Evolutionary conservation across 2,329 filamentous ascomycete species (phyloP), one percentile per base, ranked within the genome.

Genomic region (Colletotrichum sp.): DNA sequence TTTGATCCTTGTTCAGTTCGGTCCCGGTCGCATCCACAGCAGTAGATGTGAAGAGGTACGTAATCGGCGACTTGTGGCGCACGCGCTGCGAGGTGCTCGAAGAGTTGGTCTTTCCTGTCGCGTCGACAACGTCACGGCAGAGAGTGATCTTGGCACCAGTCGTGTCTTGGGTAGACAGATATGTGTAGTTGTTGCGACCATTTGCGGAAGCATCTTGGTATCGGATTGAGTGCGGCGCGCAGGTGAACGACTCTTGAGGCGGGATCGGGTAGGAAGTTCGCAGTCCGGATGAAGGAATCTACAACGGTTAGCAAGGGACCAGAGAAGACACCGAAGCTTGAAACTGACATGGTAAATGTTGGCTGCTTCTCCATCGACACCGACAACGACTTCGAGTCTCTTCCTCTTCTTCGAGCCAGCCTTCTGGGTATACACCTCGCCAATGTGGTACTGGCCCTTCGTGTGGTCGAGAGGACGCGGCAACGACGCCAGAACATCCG

Each of bases 211-310:
- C 82, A 62, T 86, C 86, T 79, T 90, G 88, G 77, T 88, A 86
- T 78, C 91, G 88, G 57, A 93, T 82, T 19, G 92, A 93, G 82
- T 88, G 89, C 25, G 92, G 89, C 11, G 92, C 83, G 82, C 92
- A 93, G 70, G 91, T 91, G 81, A 94, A 92, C 68, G 87, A 88
- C 69, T 92, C 90, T 82, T 93, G 91, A 2, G 92, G 92, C 30
- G 92, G 90, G 76, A 94, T 89, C 27, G 92, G 92, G 82, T 93
- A 93, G 3, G 92, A 93, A 8, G 92, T 93, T 79, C 93, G 88
- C 77, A 93, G 85, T 77, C 90, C 88, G 8, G 92, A 90, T 5
- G 91, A 89, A 5, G 91, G 88, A 62, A 93, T 87, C 92, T 94
- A 78, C 6, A n/a, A 9, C 12, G 12, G 69, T 83, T 75, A 83